These are phyloP conservation scores for Phalaenopsis aphrodite DNA, from an alignment of 106 monocot genomes.

Conservation along the genomic window DNA sequence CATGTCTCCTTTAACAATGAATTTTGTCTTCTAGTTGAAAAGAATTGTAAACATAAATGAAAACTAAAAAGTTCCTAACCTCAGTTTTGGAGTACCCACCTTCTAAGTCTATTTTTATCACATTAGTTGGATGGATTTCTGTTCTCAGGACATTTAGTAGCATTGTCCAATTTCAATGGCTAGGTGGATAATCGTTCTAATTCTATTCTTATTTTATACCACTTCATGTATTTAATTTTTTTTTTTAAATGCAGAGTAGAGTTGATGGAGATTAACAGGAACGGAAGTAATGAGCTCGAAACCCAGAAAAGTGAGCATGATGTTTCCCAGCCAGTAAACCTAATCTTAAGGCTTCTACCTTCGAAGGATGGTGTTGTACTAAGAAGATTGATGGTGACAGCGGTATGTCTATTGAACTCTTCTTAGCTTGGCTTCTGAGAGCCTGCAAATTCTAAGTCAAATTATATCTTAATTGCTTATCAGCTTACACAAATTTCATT, in stretches of 20 bases:
- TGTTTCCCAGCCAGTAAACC: constrained; percentile 23
- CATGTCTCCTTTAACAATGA: background rate
- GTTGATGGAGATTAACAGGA: constrained; percentile 4
- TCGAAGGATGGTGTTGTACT: constrained; percentile 71
- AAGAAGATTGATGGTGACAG: constrained; percentile 69
- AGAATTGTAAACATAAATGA: background rate
- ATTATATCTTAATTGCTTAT: background rate
- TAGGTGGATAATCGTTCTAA: no score
- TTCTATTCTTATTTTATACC: no score
- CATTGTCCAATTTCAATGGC: background rate
- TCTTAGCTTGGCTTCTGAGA: background rate
- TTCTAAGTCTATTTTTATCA: background rate
- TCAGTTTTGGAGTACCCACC: background rate
- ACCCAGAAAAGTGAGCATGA: constrained; percentile 5
- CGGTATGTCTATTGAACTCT: constrained; percentile 28
- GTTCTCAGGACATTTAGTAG: background rate
- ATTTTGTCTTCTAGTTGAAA: background rate
- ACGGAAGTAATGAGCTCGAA: background rate
- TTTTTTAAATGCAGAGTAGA: constrained; percentile 17
- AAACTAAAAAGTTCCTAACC: background rate
- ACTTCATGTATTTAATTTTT: background rate
- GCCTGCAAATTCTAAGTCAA: background rate
- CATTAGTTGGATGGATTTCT: background rate
- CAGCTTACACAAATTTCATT: background rate
- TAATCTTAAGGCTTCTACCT: constrained; percentile 50